Base-by-base conservation (phyloP, 179 eudicot genomes). In the Beta macrorhiza region DNA sequence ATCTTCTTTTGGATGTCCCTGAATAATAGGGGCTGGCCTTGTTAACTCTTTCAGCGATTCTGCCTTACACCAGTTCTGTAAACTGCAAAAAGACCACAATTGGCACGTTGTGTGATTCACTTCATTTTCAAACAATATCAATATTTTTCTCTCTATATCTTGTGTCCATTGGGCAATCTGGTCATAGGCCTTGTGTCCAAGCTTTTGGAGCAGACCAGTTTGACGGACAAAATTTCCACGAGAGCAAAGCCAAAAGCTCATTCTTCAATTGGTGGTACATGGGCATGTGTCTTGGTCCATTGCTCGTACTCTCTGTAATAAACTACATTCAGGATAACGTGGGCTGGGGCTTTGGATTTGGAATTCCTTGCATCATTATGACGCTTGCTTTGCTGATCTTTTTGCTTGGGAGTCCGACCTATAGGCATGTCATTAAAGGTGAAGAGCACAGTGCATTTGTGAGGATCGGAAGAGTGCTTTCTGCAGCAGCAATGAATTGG, bases 171-270 rank as follows among this genome's bases (percentile, higher is more conserved):
- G 99, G 95, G 9, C 99, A 95, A 84, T 91, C 92, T 77, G 99
- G 99, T 63, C 91, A 90, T 75, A 90, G 87, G 87, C 99, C 99
- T 81, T 93, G 98, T 82, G 90, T 91, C 67, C 97, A 93, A 82
- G 97, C 99, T 61, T 95, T 95, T 63, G 99, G 98, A 67, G 99
- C 98, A 13, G 99, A 95, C 80, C 99, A 95, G 58, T 95, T 95
- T 83, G 99, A 95, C 42, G 87, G 86, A 2, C 82, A 79, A 77
- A 90, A 95, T 83, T 88, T 89, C 4, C 69, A 86, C 37, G 99
- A 95, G 79, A 63, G 87, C 87, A 90, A 89, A 84, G 90, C 91
- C 61, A 95, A 92, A 84, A 95, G 98, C 85, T 95, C 99, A 15
- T 95, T 93, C 83, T 95, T 95, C 86, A 95, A 95, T 71, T 95